Evolutionary conservation across 164 flowering plant genomes (phyloP).

Genomic region (Dillenia suffruticosa): DNA sequence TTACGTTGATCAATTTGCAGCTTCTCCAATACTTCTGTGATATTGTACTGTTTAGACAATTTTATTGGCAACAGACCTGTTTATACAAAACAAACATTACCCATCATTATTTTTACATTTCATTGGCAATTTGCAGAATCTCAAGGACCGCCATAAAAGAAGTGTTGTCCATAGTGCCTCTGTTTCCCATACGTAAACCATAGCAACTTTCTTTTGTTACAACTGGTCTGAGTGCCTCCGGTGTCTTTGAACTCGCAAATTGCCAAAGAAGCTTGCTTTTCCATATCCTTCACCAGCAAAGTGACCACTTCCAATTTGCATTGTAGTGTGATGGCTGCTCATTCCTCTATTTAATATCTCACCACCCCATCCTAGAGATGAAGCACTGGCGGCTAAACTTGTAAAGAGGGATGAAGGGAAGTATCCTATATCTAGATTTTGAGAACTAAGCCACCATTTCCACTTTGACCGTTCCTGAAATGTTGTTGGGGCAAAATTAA

Average conservation of each 20-base stretch:
- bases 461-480: background rate
- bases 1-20: too few relatives aligned
- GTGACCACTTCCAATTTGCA: constrained; percentile 22
- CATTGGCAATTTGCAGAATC: constrained; percentile 4
- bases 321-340: constrained; percentile 7
- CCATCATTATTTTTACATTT: background rate
- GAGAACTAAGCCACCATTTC: constrained; percentile 9
- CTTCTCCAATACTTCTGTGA: too few relatives aligned
- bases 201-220: constrained; percentile 11
- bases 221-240: background rate
- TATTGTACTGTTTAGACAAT: too few relatives aligned
- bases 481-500: too few relatives aligned
- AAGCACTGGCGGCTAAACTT: background rate
- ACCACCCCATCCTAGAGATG: constrained; percentile 10
- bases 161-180: background rate
- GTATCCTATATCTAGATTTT: constrained; percentile 4
- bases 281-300: constrained; percentile 7
- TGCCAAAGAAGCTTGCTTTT: background rate
- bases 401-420: constrained; percentile 10
- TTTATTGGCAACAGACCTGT: too few relatives aligned
- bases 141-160: constrained; percentile 25
- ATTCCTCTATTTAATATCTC: background rate
- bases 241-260: background rate
- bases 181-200: background rate
- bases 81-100: too few relatives aligned